Evolutionary conservation across 2,329 filamentous ascomycete genomes (phyloP).

Genomic region (Aureobasidium sp.): DNA sequence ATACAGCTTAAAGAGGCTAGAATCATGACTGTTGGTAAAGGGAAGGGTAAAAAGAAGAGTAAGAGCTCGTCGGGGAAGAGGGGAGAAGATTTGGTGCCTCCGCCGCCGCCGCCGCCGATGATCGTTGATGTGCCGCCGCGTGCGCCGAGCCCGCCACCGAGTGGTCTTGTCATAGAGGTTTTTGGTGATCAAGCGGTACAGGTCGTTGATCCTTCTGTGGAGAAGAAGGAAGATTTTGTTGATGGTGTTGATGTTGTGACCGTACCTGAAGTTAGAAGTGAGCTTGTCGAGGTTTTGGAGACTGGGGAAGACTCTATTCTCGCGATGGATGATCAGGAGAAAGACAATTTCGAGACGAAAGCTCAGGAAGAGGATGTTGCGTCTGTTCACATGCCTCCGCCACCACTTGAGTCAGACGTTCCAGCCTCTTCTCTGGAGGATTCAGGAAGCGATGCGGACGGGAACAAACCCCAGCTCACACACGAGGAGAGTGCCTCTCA

Average conservation of each 20-base stretch:
- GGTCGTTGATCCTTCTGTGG: not conserved
- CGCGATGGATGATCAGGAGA: not conserved
- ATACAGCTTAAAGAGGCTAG: not conserved
- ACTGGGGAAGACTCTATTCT: not conserved
- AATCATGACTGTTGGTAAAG: not conserved
- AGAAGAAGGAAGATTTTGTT: not conserved
- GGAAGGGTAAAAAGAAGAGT: not conserved
- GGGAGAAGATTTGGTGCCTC: not conserved
- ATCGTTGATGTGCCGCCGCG: not conserved
- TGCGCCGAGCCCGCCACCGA: constrained; percentile 7
- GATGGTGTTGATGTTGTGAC: not conserved
- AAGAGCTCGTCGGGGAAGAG: not conserved
- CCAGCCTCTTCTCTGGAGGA: not conserved
- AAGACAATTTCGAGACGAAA: not conserved
- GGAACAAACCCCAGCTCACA: too few species aligned
- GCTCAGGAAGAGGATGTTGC: not conserved
- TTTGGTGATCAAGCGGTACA: not conserved
- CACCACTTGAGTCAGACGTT: not conserved
- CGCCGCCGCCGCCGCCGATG: not conserved
- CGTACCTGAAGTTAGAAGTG: not conserved
- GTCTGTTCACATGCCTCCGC: not conserved
- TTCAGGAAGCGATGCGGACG: too few species aligned
- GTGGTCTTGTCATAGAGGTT: not conserved
- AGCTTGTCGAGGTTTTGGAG: not conserved
- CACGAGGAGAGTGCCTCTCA: not conserved